phyloP scores from a whole-genome alignment of 176 grass and related monocot genomes.

The Otatea glauca region DNA sequence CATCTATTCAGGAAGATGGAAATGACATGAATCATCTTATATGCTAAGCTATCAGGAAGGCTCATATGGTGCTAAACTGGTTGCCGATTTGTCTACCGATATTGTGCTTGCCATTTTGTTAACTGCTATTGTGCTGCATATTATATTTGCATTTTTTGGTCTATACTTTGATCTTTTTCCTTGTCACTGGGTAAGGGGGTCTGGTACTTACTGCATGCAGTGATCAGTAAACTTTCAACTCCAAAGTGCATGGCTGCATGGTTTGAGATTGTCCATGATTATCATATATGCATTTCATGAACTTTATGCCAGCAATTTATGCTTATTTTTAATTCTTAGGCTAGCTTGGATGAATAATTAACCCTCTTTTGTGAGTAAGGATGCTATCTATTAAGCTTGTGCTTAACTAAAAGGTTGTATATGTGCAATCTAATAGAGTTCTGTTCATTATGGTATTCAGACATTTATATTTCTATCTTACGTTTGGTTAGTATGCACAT shows the following conservation, averaged over 20 bases:
- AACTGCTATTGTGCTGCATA: neutral
- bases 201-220: neutral
- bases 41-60: neutral
- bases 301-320: neutral
- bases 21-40: neutral
- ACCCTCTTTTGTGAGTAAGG: neutral
- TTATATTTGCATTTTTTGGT: conserved; percentile 1
- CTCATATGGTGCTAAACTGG: conserved; percentile 10
- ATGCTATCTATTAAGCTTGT: neutral
- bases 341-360: neutral
- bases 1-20: neutral
- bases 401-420: neutral
- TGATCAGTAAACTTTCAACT: too few relatives aligned
- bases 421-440: neutral
- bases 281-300: neutral
- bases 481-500: too few relatives aligned
- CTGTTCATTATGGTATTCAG: too few relatives aligned
- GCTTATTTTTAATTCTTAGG: neutral
- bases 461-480: too few relatives aligned
- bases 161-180: neutral
- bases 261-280: neutral
- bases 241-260: neutral
- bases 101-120: neutral
- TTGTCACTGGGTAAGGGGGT: neutral
- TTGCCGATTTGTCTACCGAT: neutral